Evolutionary conservation across 2,329 filamentous ascomycete genomes (phyloP), one percentile per base, ranked within the genome.

Genomic region (Ramularia endophylla): DNA sequence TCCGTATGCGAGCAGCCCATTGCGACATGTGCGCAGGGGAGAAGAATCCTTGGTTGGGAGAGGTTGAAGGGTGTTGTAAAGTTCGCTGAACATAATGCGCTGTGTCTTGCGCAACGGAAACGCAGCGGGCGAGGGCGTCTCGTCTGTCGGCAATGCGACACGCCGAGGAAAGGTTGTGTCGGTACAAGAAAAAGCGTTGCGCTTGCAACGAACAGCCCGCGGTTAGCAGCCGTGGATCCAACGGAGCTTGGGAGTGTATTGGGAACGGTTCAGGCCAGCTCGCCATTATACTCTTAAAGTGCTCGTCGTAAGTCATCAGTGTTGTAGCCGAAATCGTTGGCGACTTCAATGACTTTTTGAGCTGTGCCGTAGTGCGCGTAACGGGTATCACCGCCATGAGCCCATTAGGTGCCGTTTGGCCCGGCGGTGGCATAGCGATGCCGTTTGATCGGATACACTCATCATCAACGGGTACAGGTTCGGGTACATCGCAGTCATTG

Each of bases 401-500:
- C 3, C 83, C 84, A 53, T 85, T 81, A 5, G 83, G 80, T 29
- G 82, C 70, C 3, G 77, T 50, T 4, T 62, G 53, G 15, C 56
- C 61, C 2, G 60, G 50, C 5, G 62, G 62, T 13, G 65, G 62
- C 16, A 64, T 61, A 17, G 65, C 54, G 31, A 69, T 62, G n/a
- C 66, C 67, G 40, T 60, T 81, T 63, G 53, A 57, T 42, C 77
- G 74, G 34, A 88, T 80, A 57, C 80, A 83, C 53, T 87, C 81
- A 54, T 95, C 89, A 61, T 94, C 87, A 17, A 88, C 76, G 1
- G 84, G 77, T 17, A 81, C 82, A 0, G 90, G 90, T 18, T 95
- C 75, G 16, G 78, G 73, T 5, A 89, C 81, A 52, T 95, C 87
- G 68, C 87, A 95, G 62, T 97, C 90, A 22, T 79, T 75, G 55